Base-by-base conservation (phyloP, 306 rosid species). In the Corylus heterophylla region DNA sequence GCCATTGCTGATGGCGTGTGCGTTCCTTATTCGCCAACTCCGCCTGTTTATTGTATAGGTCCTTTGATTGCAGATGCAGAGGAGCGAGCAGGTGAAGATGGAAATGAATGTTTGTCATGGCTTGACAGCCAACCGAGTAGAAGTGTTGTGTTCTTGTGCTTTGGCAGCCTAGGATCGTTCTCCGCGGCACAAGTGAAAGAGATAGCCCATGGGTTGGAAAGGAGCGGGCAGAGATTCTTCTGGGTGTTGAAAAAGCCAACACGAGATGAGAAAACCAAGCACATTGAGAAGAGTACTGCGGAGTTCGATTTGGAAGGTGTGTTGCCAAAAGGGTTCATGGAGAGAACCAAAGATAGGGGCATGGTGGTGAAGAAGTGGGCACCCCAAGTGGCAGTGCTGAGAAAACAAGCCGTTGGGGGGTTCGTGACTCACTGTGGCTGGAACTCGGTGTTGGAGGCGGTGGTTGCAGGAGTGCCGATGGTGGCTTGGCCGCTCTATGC, bases 341-440 rank as follows among this genome's bases (percentile, higher is more conserved):
- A 78, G 72, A 78, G 86, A 71, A 84, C 82, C 0, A 29, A 6
- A 68, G 86, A 64, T 1, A 67, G 79, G 55, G 87, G 87, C 0
- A 18, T 75, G 84, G 89, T 87, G 49, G 80, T 87, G 69, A 84
- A 49, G 80, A 75, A 80, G 8, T 83, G 86, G 87, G 87, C 78
- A 3, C 82, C 88, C 49, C 45, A 42, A 42, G 45, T 42, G 45
- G 7, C 7, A 4, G 45, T 42, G 45, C 7, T 42, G 7, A 42
- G 45, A 42, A 42, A 42, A 42, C 7, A 42, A 42, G 4, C 45
- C 0, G 83, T 82, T 12, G 88, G 86, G 0, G 88, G 80, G 54
- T 85, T 85, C 18, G 85, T 84, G 85, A 84, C 85, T 3, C 88
- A 84, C 37, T 84, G 88, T 5, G 88, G 88, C 9, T 84, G 83